Percentiles rank a stretch among this genome's conserved stretches.
These are phyloP conservation scores for Aspergillus bombycis DNA, from an alignment of 2,329 filamentous ascomycete species.

Conservation along the genomic window DNA sequence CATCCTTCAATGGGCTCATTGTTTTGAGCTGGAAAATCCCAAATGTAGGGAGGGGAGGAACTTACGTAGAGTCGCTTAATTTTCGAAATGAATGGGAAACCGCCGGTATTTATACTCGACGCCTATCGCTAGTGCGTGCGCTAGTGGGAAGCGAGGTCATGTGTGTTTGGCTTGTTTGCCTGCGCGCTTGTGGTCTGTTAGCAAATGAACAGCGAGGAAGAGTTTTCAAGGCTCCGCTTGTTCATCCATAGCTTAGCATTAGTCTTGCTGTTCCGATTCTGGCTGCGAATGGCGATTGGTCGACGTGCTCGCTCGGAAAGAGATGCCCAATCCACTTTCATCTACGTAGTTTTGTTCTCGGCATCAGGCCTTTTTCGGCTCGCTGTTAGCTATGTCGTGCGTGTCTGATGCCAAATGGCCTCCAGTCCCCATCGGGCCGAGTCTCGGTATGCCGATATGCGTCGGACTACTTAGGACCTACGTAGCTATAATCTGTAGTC, in stretches of 20 bases:
- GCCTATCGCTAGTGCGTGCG: not conserved
- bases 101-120: not conserved
- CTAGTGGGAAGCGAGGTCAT: constrained; percentile 29
- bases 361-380: not conserved
- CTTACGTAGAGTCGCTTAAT: constrained; percentile 51
- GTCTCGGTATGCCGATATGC: not conserved
- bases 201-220: not conserved
- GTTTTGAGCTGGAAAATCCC: not conserved
- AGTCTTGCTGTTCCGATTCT: not conserved
- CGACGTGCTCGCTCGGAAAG: not conserved
- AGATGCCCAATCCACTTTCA: not conserved
- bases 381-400: no score
- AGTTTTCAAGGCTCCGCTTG: not conserved
- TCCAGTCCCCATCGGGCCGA: not conserved
- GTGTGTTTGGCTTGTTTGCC: constrained; percentile 25
- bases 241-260: not conserved
- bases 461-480: no score
- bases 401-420: not conserved
- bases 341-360: not conserved
- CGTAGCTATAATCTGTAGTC: no score
- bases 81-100: constrained; percentile 27
- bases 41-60: constrained; percentile 31
- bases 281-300: not conserved
- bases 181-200: not conserved
- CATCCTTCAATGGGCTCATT: constrained; percentile 1